A percentile compares a stretch with the other conserved stretches of the same genome.
Conservation (phyloP, 257 asterid genomes). For the Nicotiana undulata region DNA sequence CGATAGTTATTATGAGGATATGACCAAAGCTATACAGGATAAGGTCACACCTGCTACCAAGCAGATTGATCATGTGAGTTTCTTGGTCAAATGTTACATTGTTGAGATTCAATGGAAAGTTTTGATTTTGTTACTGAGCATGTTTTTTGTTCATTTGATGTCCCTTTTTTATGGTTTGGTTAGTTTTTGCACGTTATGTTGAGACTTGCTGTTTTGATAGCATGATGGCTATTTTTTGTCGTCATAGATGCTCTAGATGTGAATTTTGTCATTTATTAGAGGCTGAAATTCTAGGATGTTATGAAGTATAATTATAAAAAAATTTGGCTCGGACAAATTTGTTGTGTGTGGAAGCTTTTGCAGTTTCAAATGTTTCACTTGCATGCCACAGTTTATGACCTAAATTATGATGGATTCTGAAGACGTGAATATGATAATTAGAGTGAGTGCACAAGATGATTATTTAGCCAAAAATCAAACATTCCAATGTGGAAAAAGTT, state of each 20-base stretch:
- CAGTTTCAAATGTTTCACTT: background rate
- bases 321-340: background rate
- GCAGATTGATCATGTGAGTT: conserved; percentile 94
- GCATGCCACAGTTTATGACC: background rate
- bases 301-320: background rate
- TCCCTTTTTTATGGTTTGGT: background rate
- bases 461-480: background rate
- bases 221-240: background rate
- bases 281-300: background rate
- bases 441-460: background rate
- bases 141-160: background rate
- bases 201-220: background rate
- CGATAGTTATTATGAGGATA: conserved; percentile 78
- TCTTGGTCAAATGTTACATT: background rate
- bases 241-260: background rate
- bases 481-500: background rate
- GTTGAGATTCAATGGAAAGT: background rate
- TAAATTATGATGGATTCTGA: background rate
- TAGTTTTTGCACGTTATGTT: background rate
- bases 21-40: conserved; percentile 62
- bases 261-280: background rate
- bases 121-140: background rate
- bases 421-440: background rate
- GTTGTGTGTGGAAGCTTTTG: background rate
- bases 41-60: conserved; percentile 90